Percentiles rank a stretch among this genome's conserved stretches.
These are phyloP conservation scores for Castanea crenata DNA, from an alignment of 306 rosid genomes.

Conservation along the genomic window DNA sequence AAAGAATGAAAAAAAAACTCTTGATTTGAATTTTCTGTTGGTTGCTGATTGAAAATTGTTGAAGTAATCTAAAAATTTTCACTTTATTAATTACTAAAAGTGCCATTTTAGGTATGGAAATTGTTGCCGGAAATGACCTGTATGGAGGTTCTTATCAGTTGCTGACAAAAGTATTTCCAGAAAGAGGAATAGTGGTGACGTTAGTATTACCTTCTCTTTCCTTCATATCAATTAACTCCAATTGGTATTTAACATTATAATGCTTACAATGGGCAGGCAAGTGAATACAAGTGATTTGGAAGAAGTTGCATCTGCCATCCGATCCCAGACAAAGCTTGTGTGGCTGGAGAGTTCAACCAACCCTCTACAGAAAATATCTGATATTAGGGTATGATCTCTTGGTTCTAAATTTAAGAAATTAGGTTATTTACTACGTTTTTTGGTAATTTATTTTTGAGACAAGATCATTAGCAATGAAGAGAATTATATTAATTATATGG, in stretches of 20 bases:
- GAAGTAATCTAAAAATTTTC: not conserved
- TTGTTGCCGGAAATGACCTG: conserved; percentile 83
- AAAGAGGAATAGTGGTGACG: conserved; percentile 81
- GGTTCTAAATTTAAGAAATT: conserved; percentile 16
- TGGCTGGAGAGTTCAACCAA: conserved; percentile 98
- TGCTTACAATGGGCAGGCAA: conserved; percentile 52
- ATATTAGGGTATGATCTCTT: conserved; percentile 70
- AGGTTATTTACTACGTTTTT: not conserved
- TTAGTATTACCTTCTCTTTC: conserved; percentile 42
- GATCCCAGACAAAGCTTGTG: conserved; percentile 80
- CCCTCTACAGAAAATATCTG: conserved; percentile 69
- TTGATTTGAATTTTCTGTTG: not conserved
- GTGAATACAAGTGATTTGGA: conserved; percentile 71
- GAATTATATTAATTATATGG: not conserved
- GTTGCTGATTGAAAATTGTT: conserved; percentile 14
- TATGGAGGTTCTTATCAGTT: conserved; percentile 88
- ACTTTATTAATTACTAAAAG: conserved; percentile 20
- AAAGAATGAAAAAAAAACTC: not conserved
- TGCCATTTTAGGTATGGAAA: conserved; percentile 68
- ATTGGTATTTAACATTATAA: conserved; percentile 19
- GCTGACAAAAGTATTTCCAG: conserved; percentile 74
- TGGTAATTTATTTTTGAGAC: not conserved
- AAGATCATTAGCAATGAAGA: not conserved
- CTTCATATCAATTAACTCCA: conserved; percentile 12
- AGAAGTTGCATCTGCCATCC: conserved; percentile 81